Base-by-base conservation (phyloP, 768 basidiomycete genomes). In the Dioszegia hungarica region DNA sequence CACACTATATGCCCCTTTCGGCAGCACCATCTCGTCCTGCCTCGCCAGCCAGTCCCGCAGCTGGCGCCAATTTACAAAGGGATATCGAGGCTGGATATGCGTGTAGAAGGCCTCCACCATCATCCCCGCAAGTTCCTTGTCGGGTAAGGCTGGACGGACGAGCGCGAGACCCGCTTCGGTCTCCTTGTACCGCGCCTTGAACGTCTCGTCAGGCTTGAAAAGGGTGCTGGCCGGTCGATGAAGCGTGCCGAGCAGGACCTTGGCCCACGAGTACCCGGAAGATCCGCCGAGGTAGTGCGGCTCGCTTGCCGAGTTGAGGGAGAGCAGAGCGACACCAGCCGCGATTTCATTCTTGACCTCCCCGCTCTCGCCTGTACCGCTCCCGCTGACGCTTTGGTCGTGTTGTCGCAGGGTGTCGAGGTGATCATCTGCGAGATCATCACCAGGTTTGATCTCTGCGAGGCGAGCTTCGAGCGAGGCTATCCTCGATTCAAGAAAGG, bases 81-180 rank as follows among this genome's bases (percentile, higher is more conserved):
- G 34, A 44, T 60, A 60, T 41, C 58, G 33, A 20, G 58, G 37
- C 47, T 60, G 58, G 1, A 60, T 34, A 33, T 60, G 58, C 38
- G 33, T 48, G 46, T 54, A 54, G 19, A 60, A 39, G 19, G 43
- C 47, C 20, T 54, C 39, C 12, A 60, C 25, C 41, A 60, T 43
- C 6, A 41, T 28, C 14, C n/a, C 22, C 3, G 22, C 44, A 11
- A 54, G 39, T 17, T 54, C 58, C 37, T 34, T 39, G 17, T 44
- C 24, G 4, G 58, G 58, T 20, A 60, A 27, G 20, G 28, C 29
- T 3, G 58, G 58, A n/a, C 25, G 38, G 9, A 39, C 46, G 15
- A 50, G 39, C 5, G 47, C 17, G 38, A 29, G 12, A 9, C 19
- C 17, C 3, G 33, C 47, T 15, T 46, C 24, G 17, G 45, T 34